Conservation (phyloP, 352 stramenopile genomes). For the Thalassiosira livingstoniorum region DNA sequence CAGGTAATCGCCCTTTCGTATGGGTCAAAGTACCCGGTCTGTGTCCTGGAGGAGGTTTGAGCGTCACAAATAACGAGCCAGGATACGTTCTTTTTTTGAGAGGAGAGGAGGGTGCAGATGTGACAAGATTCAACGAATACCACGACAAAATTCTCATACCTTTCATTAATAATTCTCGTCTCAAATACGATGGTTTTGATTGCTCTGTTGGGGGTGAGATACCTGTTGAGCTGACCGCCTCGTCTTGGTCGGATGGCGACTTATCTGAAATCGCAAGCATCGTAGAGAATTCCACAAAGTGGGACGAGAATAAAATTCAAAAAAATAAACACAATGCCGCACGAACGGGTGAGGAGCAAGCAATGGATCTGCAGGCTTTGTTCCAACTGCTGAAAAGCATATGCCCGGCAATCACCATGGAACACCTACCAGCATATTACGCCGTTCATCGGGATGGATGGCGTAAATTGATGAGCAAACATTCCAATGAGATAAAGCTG, state of each 20-base stretch:
- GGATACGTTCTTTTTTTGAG: constrained; percentile 4
- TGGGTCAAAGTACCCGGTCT: not conserved
- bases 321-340: constrained; percentile 33
- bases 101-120: not conserved
- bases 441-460: too few species aligned
- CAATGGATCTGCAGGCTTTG: constrained; percentile 14
- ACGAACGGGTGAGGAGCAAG: constrained; percentile 30
- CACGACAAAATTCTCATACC: constrained; percentile 15
- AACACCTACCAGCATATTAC: too few species aligned
- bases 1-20: not conserved
- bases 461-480: constrained; percentile 11
- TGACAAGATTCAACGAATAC: constrained; percentile 14
- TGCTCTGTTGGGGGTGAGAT: not conserved
- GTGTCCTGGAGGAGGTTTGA: not conserved
- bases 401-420: constrained; percentile 5
- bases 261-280: constrained; percentile 16
- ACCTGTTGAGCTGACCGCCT: constrained; percentile 2
- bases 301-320: constrained; percentile 22
- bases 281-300: constrained; percentile 62
- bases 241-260: constrained; percentile 22
- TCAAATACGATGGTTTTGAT: constrained; percentile 10
- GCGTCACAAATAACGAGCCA: not conserved
- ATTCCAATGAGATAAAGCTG: constrained; percentile 16
- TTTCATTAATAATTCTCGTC: not conserved
- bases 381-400: constrained; percentile 14